Base-by-base conservation (phyloP, 1,284 basidiomycete species). In the Trichosporon sp. region DNA sequence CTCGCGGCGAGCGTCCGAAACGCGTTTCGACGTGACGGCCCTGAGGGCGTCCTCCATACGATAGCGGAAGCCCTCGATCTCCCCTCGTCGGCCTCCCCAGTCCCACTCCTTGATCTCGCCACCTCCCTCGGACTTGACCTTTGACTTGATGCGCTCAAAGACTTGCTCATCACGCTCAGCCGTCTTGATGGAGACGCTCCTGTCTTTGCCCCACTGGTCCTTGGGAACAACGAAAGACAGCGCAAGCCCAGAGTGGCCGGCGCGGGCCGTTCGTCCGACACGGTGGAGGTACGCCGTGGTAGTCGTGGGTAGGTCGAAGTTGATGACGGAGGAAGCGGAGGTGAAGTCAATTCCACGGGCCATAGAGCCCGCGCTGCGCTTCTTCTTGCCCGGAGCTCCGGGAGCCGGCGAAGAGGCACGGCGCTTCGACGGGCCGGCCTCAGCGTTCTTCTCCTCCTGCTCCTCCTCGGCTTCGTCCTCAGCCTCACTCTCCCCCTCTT, bases 41-140 rank as follows among this genome's bases (percentile, higher is more conserved):
- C 93, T 87, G 75, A 99, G 81, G 1, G 94, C 97, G 81, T 99
- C 97, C 78, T 95, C 92, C 93, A 98, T 98, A 65, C 97, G 88
- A 84, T 99, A 99, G 75, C 95, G 86, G 85, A 99, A 99, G n/a
- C 93, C 95, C 76, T 98, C 95, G 51, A 98, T 93, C 85, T 97
- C 83, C 35, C 77, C 75, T 53, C 81, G 81, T 90, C 83, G 89
- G 87, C 91, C 92, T 90, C 81, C 98, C 94, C 79, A 98, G 92
- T 90, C 88, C 84, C 97, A 99, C 81, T 95, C 94, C 80, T 92
- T 91, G 73, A 98, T 87, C 74, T 91, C 88, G 67, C 89, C 89
- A 31, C 90, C 91, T 67, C 88, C 84, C 44, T 89, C 89, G 5
- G 85, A 88, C 78, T 91, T 90, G 62, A 84, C 82, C 78, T 91